A percentile compares a stretch with the other conserved stretches of the same genome.
Evolutionary conservation across 441 rosid species (phyloP).

Genomic region (Gossypium schwendimanii): DNA sequence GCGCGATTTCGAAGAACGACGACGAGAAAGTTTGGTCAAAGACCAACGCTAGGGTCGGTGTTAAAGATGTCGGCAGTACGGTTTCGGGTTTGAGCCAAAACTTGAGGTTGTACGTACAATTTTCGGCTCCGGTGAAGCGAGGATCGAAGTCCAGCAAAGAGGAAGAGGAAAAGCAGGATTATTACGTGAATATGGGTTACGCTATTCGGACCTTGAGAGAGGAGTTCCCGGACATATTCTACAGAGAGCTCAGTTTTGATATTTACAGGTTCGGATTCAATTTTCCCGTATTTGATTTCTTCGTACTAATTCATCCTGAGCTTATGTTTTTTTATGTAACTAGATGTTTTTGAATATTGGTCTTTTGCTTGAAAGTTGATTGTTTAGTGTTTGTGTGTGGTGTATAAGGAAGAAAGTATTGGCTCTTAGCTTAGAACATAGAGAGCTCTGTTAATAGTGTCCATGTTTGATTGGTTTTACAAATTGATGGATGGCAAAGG

Average conservation of each 20-base stretch:
- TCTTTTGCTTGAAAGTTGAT: background rate
- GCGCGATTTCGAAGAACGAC: conserved; percentile 20
- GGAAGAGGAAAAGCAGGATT: conserved; percentile 64
- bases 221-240: conserved; percentile 58
- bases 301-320: background rate
- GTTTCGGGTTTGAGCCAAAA: conserved; percentile 31
- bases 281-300: background rate
- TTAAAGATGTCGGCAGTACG: conserved; percentile 16
- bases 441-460: background rate
- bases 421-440: background rate
- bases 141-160: conserved; percentile 31
- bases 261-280: conserved; percentile 63
- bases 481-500: background rate
- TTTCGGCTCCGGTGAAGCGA: conserved; percentile 40
- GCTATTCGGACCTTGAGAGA: conserved; percentile 73
- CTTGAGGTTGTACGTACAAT: conserved; percentile 38
- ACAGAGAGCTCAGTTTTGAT: conserved; percentile 56
- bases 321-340: background rate
- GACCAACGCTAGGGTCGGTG: conserved; percentile 17
- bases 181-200: conserved; percentile 65
- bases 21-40: conserved; percentile 19
- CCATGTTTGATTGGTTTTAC: background rate
- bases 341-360: background rate
- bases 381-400: background rate
- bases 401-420: background rate